Evolutionary conservation across 2,329 filamentous ascomycete species (phyloP).

Genomic region (Aspergillus versicolor): DNA sequence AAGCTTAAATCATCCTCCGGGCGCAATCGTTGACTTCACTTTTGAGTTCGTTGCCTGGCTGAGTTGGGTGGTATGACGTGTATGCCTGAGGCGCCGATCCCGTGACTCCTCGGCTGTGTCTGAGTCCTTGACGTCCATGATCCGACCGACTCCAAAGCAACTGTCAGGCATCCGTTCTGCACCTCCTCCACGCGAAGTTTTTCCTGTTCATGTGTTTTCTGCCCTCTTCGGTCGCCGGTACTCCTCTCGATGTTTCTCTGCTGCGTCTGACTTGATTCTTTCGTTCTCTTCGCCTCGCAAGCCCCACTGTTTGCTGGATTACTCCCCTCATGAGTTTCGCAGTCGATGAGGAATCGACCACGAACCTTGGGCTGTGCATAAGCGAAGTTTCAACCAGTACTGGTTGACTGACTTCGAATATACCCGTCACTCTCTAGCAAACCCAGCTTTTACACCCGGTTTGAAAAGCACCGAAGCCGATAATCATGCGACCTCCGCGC

Average conservation of each 20-base stretch:
- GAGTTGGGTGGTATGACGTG: neutral
- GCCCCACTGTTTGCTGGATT: constrained; percentile 8
- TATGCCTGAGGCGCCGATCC: constrained; percentile 13
- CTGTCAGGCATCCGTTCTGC: constrained; percentile 1
- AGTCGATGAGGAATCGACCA: constrained; percentile 27
- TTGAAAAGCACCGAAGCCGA: neutral
- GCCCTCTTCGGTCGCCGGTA: constrained; percentile 5
- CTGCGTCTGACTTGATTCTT: neutral
- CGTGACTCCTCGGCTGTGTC: constrained; percentile 18
- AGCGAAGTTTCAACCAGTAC: constrained; percentile 7
- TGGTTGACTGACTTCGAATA: constrained; percentile 9
- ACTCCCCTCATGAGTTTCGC: constrained; percentile 35
- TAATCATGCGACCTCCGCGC: constrained; percentile 49
- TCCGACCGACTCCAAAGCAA: neutral
- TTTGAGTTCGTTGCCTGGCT: neutral
- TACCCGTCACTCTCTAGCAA: constrained; percentile 10
- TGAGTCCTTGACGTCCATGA: neutral
- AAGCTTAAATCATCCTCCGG: neutral
- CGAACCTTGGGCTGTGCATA: constrained; percentile 34
- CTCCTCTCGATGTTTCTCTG: neutral
- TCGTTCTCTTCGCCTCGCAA: neutral
- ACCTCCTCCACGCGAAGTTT: constrained; percentile 7
- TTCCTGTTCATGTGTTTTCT: neutral
- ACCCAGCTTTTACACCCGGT: neutral
- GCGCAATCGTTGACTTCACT: neutral